Percentiles rank a stretch among this genome's conserved stretches.
phyloP scores from a whole-genome alignment of 73 alveolate genomes.

The Paramecium bursaria region DNA sequence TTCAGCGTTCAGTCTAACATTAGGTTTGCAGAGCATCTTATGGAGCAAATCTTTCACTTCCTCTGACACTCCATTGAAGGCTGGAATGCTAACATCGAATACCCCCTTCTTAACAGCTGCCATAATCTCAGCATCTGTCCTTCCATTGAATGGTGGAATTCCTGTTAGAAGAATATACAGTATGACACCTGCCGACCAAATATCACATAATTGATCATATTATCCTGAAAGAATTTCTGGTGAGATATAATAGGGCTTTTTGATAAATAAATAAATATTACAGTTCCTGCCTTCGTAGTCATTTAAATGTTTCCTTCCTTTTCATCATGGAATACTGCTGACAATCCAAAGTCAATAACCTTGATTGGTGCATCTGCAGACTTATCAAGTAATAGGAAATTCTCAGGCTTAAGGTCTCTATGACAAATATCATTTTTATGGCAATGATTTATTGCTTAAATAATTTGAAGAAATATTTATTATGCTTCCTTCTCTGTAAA shows the following conservation, averaged over 20 bases:
- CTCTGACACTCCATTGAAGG: constrained; percentile 81
- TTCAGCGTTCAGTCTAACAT: constrained; percentile 76
- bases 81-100: constrained; percentile 73
- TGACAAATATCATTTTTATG: constrained; percentile 86
- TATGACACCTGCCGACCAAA: constrained; percentile 85
- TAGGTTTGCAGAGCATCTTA: constrained; percentile 74
- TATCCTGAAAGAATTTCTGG: constrained; percentile 78
- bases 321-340: constrained; percentile 76
- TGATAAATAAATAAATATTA: not conserved
- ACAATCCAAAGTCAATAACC: constrained; percentile 90
- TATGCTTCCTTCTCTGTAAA: constrained; percentile 90
- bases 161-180: constrained; percentile 82
- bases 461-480: constrained; percentile 76
- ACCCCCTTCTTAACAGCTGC: constrained; percentile 68
- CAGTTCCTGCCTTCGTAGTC: constrained; percentile 83
- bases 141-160: constrained; percentile 95
- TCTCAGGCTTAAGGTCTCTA: constrained; percentile 95
- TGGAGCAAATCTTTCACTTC: constrained; percentile 88
- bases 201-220: constrained; percentile 78
- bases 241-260: constrained; percentile 75
- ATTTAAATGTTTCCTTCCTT: constrained; percentile 70
- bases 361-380: constrained; percentile 77
- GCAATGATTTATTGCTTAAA: constrained; percentile 82
- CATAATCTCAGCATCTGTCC: constrained; percentile 82
- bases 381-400: constrained; percentile 81